A percentile compares a stretch with the other conserved stretches of the same genome.
Evolutionary conservation across 768 basidiomycete species (phyloP).

Genomic region (Chalciporus pseudorubinellus): DNA sequence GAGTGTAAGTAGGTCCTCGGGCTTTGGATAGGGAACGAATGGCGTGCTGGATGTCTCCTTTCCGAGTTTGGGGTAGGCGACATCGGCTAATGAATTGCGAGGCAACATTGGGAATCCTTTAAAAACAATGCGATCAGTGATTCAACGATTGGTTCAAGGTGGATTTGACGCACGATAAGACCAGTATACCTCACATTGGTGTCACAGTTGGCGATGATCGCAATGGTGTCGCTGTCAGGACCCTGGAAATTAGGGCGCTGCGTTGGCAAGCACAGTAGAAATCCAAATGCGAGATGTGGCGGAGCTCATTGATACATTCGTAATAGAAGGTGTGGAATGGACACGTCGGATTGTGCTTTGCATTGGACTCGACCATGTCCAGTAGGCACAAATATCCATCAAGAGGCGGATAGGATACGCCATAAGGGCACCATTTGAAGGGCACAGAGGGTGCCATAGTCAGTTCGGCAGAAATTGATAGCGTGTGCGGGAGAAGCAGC

Average conservation of each 20-base stretch:
- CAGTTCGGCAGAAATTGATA: background rate
- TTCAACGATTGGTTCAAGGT: background rate
- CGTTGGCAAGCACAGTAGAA: slow-evolving; percentile 46
- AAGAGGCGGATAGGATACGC: slow-evolving; percentile 22
- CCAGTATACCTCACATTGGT: slow-evolving; percentile 26
- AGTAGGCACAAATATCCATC: slow-evolving; percentile 32
- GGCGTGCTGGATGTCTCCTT: background rate
- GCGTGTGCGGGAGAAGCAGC: background rate
- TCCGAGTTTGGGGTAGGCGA: slow-evolving; percentile 8
- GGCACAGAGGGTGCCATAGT: background rate
- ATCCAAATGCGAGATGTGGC: slow-evolving; percentile 39
- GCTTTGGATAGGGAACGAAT: slow-evolving; percentile 13
- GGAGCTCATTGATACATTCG: slow-evolving; percentile 12
- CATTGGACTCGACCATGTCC: slow-evolving; percentile 25
- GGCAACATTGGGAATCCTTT: slow-evolving; percentile 39
- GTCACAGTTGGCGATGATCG: slow-evolving; percentile 38
- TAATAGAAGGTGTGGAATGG: slow-evolving; percentile 34
- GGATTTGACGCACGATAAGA: slow-evolving; percentile 2
- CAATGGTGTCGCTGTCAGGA: slow-evolving; percentile 35
- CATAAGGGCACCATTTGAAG: background rate
- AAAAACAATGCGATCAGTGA: background rate
- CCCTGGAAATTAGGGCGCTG: slow-evolving; percentile 35
- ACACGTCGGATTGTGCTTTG: slow-evolving; percentile 31
- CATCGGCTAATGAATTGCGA: slow-evolving; percentile 30
- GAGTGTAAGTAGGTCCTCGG: slow-evolving; percentile 40